A percentile compares a stretch with the other conserved stretches of the same genome.
Conservation (phyloP, 805 yeast species). For the Sugiyamaella marilandica region DNA sequence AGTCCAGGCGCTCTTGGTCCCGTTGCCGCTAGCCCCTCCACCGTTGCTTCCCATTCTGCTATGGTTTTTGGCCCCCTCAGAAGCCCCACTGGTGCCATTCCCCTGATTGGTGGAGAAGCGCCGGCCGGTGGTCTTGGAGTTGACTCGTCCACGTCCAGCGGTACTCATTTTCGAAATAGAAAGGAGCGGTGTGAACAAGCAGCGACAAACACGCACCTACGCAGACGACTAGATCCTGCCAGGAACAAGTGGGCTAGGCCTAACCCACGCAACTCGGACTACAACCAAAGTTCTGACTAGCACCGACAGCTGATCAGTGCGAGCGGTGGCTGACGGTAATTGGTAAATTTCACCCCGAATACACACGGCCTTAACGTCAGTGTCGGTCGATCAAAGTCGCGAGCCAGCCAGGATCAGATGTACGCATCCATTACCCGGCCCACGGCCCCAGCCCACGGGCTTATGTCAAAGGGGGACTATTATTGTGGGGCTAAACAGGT, state of each 20-base stretch:
- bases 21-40: neutral
- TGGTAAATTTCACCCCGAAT: neutral
- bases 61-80: neutral
- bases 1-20: neutral
- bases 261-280: neutral
- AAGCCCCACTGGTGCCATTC: neutral
- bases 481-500: too few relatives aligned
- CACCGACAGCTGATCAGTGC: neutral
- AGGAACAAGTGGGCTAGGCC: too few relatives aligned
- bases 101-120: neutral
- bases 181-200: too few relatives aligned
- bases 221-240: too few relatives aligned
- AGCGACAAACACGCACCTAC: too few relatives aligned
- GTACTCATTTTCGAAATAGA: neutral
- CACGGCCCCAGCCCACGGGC: too few relatives aligned
- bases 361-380: neutral
- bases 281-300: neutral
- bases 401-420: constrained; percentile 2
- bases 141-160: neutral
- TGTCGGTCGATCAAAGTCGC: constrained; percentile 3
- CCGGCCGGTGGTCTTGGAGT: neutral
- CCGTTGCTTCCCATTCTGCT: constrained; percentile 1
- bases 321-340: neutral
- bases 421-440: constrained; percentile 1
- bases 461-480: too few relatives aligned